phyloP scores from a whole-genome alignment of 2,329 filamentous ascomycete genomes.

The Tolypocladium capitatum region DNA sequence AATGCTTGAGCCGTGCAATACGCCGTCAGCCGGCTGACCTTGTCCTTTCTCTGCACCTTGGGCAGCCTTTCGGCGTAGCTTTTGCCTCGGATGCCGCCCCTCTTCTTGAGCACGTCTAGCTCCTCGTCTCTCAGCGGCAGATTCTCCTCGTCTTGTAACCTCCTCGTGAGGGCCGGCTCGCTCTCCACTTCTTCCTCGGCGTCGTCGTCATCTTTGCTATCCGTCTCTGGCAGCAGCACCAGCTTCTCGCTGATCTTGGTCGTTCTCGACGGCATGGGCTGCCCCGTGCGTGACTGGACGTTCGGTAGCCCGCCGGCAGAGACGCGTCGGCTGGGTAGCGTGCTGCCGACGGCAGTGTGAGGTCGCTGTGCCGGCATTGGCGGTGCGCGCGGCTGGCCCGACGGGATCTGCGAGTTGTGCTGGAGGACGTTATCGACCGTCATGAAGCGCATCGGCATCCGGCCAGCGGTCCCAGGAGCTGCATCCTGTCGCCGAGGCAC shows the following conservation, averaged over 20 bases:
- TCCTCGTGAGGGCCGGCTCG: constrained; percentile 21
- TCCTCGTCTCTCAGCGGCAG: constrained; percentile 56
- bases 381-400: constrained; percentile 72
- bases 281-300: constrained; percentile 31
- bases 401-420: constrained; percentile 88
- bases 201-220: constrained; percentile 38
- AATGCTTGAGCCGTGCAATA: constrained; percentile 94
- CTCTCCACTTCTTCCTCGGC: constrained; percentile 45
- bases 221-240: constrained; percentile 81
- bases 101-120: constrained; percentile 47
- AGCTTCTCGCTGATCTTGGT: constrained; percentile 95
- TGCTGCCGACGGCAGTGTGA: constrained; percentile 6
- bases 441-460: constrained; percentile 57
- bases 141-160: constrained; percentile 43
- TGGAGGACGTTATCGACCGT: constrained; percentile 91
- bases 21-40: constrained; percentile 79
- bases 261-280: constrained; percentile 65
- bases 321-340: constrained; percentile 12
- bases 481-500: constrained; percentile 20
- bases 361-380: constrained; percentile 33
- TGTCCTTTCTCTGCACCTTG: constrained; percentile 75
- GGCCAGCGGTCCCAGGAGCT: constrained; percentile 14
- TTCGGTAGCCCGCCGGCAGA: constrained; percentile 26
- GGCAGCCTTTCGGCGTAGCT: constrained; percentile 89
- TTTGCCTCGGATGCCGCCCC: constrained; percentile 56